Base-by-base conservation (phyloP, 2,329 filamentous ascomycete genomes). In the Lecanoromycetidae sp. region DNA sequence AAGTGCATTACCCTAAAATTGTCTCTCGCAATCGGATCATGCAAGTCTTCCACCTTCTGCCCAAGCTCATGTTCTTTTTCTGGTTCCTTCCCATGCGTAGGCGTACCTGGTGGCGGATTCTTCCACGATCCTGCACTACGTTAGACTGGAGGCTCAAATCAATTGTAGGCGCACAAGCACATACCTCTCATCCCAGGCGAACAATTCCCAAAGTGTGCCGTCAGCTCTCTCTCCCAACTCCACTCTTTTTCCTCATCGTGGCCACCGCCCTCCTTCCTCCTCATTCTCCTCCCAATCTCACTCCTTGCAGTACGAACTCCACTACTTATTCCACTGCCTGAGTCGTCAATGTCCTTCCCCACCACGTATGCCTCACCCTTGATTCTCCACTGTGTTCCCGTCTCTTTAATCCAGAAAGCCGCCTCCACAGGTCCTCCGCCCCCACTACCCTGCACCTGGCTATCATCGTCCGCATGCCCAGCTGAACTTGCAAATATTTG, bases 161-260 rank as follows among this genome's bases (percentile, higher is more conserved):
- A n/a, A 12, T 19, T 34, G 17, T n/a, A 15, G 22, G n/a, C 4
- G 15, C 9, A 22, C 12, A 5, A 9, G 20, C 4, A 20, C 63
- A 42, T 61, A 77, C 77, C 77, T 68, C 88, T 75, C 79, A 94
- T 87, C 1, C 71, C 68, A 5, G 90, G 90, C 55, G 77, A 82
- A 56, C 91, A 66, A 63, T 95, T 95, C 17, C 87, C 90, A 74
- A 95, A 96, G 62, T 91, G 85, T 40, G 77, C 84, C 42, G 84
- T 87, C 30, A 95, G 64, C 66, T 94, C 87, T 53, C 71, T 81
- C 38, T 68, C 67, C 82, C 87, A 95, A 55, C 76, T 82, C 86
- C 87, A 94, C 1, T 69, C 65, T 13, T 8, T n/a, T 19, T 47
- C 37, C 19, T 15, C 13, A 5, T n/a, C 29, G 8, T 32, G 29